phyloP scores from a whole-genome alignment of 257 asterid genomes.

The Ehretia macrophylla region DNA sequence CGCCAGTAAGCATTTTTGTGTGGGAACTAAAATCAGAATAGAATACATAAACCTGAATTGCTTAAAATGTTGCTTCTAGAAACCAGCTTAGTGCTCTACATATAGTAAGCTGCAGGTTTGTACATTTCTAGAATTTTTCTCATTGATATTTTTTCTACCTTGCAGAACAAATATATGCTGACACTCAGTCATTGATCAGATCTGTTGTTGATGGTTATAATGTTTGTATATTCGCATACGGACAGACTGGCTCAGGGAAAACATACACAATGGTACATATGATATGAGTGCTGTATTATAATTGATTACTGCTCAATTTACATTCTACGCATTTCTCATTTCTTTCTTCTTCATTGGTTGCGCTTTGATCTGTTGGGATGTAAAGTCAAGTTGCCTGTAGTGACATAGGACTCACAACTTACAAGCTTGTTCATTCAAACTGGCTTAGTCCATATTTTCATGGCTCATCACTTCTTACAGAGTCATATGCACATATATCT shows the following conservation, averaged over 20 bases:
- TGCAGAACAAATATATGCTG: conserved; percentile 80
- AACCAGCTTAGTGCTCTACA: not conserved
- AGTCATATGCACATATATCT: too few relatives aligned
- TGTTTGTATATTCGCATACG: conserved; percentile 88
- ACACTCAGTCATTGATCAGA: conserved; percentile 74
- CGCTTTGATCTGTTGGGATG: not conserved
- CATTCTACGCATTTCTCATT: not conserved
- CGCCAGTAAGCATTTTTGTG: too few relatives aligned
- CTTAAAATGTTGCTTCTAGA: too few relatives aligned
- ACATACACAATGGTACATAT: conserved; percentile 79
- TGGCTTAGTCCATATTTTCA: too few relatives aligned
- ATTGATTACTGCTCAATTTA: not conserved
- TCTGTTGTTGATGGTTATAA: conserved; percentile 87
- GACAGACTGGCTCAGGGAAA: conserved; percentile 95
- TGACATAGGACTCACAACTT: too few relatives aligned
- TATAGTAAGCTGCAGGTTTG: not conserved
- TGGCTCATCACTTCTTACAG: too few relatives aligned
- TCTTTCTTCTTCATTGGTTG: not conserved
- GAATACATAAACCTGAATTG: too few relatives aligned
- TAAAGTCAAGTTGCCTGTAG: too few relatives aligned
- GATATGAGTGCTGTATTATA: not conserved
- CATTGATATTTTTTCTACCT: conserved; percentile 4
- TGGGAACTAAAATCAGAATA: too few relatives aligned
- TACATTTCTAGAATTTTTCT: conserved; percentile 16
- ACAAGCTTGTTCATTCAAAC: too few relatives aligned